Evolutionary conservation across 1,284 basidiomycete species (phyloP), one percentile per base, ranked within the genome.

Genomic region (Thelephora terrestris): DNA sequence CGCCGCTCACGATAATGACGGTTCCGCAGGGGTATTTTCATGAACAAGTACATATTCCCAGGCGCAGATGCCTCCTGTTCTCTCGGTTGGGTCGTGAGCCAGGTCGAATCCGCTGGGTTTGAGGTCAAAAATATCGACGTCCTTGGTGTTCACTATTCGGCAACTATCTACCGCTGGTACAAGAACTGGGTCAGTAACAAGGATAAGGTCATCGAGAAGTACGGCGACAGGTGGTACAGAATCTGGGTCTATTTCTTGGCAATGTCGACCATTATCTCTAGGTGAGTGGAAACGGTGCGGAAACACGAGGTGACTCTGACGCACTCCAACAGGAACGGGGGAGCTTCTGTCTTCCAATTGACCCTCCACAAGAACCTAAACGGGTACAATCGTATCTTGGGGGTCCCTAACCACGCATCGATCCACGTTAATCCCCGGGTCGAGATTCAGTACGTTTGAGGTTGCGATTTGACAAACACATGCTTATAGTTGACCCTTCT

Each of bases 11-110:
- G n/a, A 18, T 46, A 10, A 16, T 47, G 23, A 29, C 29, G 29
- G 7, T 55, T 51, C 20, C 47, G 16, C 38, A 84, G 79, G 83
- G 88, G 85, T 53, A 71, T 91, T 18, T 90, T 89, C 75, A 95
- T 95, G 91, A 94, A 91, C 79, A 94, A 93, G 63, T 94, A 94
- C 58, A 68, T 98, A 64, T 99, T 98, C 84, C 94, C 96, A 47
- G 95, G 96, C 62, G 96, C 96, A 7, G 95, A 99, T 61, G 94
- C 94, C 1, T 90, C 85, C 6, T 91, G 91, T 66, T 89, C 93
- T 38, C 83, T 99, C 48, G 91, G 90, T 50, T 99, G 95, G 95
- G 93, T 97, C 51, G 79, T 99, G 53, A 78, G 71, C 45, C 75
- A 89, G 68, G 77, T 91, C 50, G 94, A 99, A 69, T 73, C 74